Evolutionary conservation across 2,329 filamentous ascomycete species (phyloP).

Genomic region (Stemphylium vesicarium): DNA sequence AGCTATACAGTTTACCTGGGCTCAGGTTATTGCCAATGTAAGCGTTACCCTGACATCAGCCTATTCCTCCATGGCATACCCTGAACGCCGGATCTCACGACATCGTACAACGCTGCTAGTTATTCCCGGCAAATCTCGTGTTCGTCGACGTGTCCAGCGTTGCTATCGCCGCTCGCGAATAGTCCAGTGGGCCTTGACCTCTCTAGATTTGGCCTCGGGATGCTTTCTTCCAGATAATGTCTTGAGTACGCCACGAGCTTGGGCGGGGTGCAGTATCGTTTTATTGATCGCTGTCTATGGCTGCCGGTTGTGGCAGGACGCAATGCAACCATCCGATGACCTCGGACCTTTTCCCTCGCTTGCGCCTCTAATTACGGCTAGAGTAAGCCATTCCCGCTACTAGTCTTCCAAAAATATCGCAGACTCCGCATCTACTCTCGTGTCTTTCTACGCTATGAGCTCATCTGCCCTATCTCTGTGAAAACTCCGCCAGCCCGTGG

Average conservation of each 20-base stretch:
- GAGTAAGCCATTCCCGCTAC: slow-evolving; percentile 29
- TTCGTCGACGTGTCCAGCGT: slow-evolving; percentile 1
- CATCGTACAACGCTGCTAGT: background rate
- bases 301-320: slow-evolving; percentile 29
- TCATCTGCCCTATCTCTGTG: slow-evolving; percentile 32
- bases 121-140: background rate
- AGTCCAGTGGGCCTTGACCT: background rate
- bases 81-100: background rate
- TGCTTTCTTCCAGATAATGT: background rate
- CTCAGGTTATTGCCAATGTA: background rate
- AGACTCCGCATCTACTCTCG: slow-evolving; percentile 35
- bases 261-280: slow-evolving; percentile 21
- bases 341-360: slow-evolving; percentile 35
- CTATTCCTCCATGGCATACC: background rate
- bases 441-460: slow-evolving; percentile 40
- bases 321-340: slow-evolving; percentile 41
- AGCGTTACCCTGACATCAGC: background rate
- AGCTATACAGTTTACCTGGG: background rate
- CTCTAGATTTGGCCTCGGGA: background rate
- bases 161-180: background rate
- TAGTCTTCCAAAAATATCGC: slow-evolving; percentile 42
- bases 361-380: slow-evolving; percentile 20
- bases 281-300: slow-evolving; percentile 40
- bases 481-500: slow-evolving; percentile 22
- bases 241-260: slow-evolving; percentile 16